phyloP scores from a whole-genome alignment of 2,329 filamentous ascomycete genomes.

The Aureobasidium sp. region DNA sequence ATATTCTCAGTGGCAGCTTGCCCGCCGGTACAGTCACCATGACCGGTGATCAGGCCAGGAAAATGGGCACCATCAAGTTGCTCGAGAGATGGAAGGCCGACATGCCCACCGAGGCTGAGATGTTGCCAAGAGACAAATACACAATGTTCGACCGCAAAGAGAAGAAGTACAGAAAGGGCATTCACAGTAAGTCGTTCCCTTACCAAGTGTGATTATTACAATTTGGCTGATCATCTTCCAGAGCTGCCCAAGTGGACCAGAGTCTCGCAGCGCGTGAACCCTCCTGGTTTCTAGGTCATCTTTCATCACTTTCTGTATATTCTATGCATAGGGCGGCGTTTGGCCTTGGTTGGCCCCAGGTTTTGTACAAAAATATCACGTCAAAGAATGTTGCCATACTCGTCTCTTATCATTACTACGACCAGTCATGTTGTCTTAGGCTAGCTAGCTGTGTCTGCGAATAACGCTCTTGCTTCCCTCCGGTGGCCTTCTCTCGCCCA shows the following conservation, averaged over 20 bases:
- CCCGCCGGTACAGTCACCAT: conserved; percentile 16
- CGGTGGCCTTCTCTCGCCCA: conserved; percentile 54
- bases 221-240: conserved; percentile 26
- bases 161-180: conserved; percentile 91
- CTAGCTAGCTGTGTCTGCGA: conserved; percentile 20
- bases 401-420: background rate
- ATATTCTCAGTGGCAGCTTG: conserved; percentile 18
- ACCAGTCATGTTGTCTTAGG: background rate
- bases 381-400: conserved; percentile 11
- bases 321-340: conserved; percentile 16
- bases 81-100: conserved; percentile 88
- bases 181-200: conserved; percentile 67
- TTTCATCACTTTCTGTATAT: conserved; percentile 20
- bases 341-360: background rate
- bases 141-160: conserved; percentile 95
- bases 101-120: conserved; percentile 94
- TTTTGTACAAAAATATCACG: conserved; percentile 11
- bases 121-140: conserved; percentile 95
- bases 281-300: conserved; percentile 70
- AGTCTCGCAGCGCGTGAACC: conserved; percentile 88
- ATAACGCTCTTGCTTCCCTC: conserved; percentile 27
- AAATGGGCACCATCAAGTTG: conserved; percentile 59
- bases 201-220: background rate
- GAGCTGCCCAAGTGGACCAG: conserved; percentile 72
- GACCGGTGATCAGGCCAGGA: conserved; percentile 23